Conservation (phyloP, 2,329 filamentous ascomycete genomes). For the Claviceps arundinis region DNA sequence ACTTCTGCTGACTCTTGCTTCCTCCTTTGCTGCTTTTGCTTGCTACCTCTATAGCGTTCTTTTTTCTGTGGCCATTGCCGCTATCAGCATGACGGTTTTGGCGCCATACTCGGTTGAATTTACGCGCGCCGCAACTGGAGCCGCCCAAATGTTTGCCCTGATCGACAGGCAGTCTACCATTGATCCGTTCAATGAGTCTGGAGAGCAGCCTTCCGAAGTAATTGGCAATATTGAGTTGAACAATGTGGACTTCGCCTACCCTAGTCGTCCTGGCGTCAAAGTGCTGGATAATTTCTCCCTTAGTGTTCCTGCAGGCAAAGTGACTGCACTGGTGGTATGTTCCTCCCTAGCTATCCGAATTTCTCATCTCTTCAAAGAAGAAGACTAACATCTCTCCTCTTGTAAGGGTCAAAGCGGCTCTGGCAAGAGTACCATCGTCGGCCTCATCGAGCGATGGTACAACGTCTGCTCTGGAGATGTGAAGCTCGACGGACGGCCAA, state of each 20-base stretch:
- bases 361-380: not conserved
- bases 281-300: constrained; percentile 30
- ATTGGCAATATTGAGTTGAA: constrained; percentile 24
- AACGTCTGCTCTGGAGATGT: constrained; percentile 31
- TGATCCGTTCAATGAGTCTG: constrained; percentile 16
- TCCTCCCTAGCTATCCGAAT: not conserved
- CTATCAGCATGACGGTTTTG: constrained; percentile 21
- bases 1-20: not conserved
- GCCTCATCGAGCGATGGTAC: constrained; percentile 48
- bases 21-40: not conserved
- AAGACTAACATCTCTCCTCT: not conserved
- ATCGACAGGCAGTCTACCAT: not conserved
- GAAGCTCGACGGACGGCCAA: constrained; percentile 24
- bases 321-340: constrained; percentile 25
- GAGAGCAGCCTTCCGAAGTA: constrained; percentile 10
- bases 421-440: constrained; percentile 45
- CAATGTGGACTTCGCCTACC: constrained; percentile 31
- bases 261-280: constrained; percentile 26
- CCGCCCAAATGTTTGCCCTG: constrained; percentile 7
- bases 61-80: constrained; percentile 24
- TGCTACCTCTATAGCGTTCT: constrained; percentile 17
- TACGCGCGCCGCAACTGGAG: constrained; percentile 22
- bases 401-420: constrained; percentile 25
- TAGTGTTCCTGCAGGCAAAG: constrained; percentile 30
- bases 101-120: constrained; percentile 26